A percentile compares a stretch with the other conserved stretches of the same genome.
phyloP scores from a whole-genome alignment of 257 asterid genomes.

The Lycium ferocissimum region DNA sequence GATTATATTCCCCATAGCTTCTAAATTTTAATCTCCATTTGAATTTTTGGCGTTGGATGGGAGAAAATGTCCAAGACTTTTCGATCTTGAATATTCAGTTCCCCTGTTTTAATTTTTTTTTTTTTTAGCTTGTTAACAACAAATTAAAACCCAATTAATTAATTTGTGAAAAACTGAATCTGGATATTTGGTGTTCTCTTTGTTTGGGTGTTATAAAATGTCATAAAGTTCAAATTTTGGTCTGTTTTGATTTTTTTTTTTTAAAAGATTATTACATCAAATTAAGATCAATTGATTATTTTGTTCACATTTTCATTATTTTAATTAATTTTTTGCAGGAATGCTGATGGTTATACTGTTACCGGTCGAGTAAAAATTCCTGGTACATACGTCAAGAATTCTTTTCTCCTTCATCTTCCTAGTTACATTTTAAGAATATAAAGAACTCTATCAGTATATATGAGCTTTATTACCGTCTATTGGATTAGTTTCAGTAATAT shows the following conservation, averaged over 20 bases:
- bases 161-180: background rate
- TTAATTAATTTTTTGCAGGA: conserved; percentile 31
- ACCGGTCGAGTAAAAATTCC: conserved; percentile 49
- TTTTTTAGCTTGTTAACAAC: background rate
- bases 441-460: background rate
- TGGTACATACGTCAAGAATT: conserved; percentile 19
- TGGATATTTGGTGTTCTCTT: background rate
- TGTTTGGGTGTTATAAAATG: background rate
- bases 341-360: conserved; percentile 40
- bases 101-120: no score
- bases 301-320: background rate
- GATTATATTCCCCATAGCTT: background rate
- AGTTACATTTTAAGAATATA: background rate
- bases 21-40: background rate
- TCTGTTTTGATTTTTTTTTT: background rate
- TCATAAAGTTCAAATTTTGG: background rate
- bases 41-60: background rate
- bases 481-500: background rate
- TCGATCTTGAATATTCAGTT: conserved; percentile 3
- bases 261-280: background rate
- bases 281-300: background rate
- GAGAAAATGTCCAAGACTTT: background rate
- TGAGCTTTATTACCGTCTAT: background rate
- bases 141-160: no score
- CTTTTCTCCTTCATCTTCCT: background rate